Evolutionary conservation across 257 asterid genomes (phyloP).

Genomic region (Solanum gracilifrons): DNA sequence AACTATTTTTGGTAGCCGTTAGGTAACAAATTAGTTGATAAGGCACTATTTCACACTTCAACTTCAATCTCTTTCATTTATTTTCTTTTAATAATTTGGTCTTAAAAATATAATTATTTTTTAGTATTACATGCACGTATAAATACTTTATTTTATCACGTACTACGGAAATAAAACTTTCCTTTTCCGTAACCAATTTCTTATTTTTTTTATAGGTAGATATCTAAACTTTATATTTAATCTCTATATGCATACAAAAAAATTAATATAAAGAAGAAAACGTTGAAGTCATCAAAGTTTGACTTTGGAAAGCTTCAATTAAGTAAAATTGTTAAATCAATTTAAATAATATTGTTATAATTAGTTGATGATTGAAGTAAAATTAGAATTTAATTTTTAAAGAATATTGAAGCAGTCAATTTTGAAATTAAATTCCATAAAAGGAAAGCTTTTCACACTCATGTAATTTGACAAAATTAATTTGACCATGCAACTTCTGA

Average conservation of each 20-base stretch:
- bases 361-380: neutral
- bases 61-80: neutral
- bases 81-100: neutral
- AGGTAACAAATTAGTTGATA: conserved; percentile 3
- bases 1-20: neutral
- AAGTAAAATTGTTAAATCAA: neutral
- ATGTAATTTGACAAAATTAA: neutral
- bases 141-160: neutral
- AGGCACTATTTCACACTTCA: neutral
- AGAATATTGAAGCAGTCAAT: neutral
- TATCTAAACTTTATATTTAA: neutral
- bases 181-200: neutral
- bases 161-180: neutral
- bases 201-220: neutral
- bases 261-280: neutral
- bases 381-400: neutral
- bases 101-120: neutral
- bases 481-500: neutral
- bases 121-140: neutral
- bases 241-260: neutral
- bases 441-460: neutral
- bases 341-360: neutral
- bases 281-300: neutral
- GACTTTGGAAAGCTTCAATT: neutral
- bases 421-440: neutral